Conservation (phyloP, 257 asterid genomes). For the Paraleonurus japonicus region DNA sequence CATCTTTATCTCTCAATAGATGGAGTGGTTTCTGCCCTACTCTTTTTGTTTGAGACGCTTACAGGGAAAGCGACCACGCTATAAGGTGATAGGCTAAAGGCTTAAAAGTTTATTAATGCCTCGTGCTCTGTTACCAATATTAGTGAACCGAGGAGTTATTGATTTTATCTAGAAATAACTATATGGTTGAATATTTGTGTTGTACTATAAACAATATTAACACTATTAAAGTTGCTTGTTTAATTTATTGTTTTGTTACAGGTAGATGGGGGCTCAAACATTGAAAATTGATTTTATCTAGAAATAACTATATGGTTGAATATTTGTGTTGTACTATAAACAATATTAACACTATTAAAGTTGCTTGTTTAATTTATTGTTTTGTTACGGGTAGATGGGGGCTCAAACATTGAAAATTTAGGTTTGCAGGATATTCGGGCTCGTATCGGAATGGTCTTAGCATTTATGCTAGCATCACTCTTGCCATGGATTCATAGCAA, state of each 20-base stretch:
- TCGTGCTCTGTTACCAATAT: background rate
- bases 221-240: conserved; percentile 19
- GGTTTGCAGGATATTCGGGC: conserved; percentile 91
- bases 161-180: background rate
- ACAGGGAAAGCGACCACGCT: conserved; percentile 79
- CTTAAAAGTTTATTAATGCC: no score
- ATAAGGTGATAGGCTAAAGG: conserved; percentile 49
- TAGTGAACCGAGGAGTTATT: conserved; percentile 9
- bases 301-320: background rate
- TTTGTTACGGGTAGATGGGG: conserved; percentile 80
- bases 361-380: conserved; percentile 25
- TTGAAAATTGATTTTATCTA: no score
- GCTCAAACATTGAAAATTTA: conserved; percentile 78
- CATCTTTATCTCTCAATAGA: conserved; percentile 87
- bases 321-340: background rate
- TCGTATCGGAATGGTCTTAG: conserved; percentile 86
- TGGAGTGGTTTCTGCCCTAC: conserved; percentile 72
- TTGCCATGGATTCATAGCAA: conserved; percentile 95
- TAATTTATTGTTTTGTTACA: conserved; percentile 32
- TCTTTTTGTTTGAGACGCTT: conserved; percentile 78
- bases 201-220: background rate
- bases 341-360: background rate
- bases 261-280: conserved; percentile 93
- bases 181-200: background rate
- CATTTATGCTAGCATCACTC: conserved; percentile 95